Conservation (phyloP, 2,329 filamentous ascomycete species). For the Teratosphaeria gauchensis region DNA sequence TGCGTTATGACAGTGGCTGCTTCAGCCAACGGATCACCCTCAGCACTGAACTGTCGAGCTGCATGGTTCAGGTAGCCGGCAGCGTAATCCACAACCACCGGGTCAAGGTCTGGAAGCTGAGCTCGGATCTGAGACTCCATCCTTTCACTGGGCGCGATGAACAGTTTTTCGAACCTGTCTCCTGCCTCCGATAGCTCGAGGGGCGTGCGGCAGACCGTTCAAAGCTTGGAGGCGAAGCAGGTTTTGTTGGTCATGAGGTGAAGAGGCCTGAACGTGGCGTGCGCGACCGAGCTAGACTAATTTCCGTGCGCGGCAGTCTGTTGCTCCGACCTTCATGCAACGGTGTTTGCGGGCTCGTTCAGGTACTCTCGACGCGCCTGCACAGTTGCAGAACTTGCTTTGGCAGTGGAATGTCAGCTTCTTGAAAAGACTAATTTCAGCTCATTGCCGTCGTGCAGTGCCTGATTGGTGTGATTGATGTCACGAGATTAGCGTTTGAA, state of each 20-base stretch:
- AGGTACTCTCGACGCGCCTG: no score
- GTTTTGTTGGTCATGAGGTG: not conserved
- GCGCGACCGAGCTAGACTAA: no score
- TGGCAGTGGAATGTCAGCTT: not conserved
- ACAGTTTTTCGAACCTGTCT: not conserved
- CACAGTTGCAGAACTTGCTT: no score
- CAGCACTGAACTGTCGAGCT: constrained; percentile 69
- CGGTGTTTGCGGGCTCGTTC: no score
- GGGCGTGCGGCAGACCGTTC: not conserved
- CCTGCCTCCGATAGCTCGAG: not conserved
- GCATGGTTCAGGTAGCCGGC: constrained; percentile 92
- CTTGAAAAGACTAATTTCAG: not conserved
- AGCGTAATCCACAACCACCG: constrained; percentile 30
- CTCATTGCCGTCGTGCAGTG: not conserved
- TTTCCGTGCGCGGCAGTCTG: not conserved
- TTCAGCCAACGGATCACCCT: constrained; percentile 71
- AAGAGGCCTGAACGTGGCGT: no score
- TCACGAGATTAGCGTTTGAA: not conserved
- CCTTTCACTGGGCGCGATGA: not conserved
- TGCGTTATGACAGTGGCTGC: constrained; percentile 79
- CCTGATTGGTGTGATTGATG: not conserved
- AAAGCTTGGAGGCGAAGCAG: not conserved
- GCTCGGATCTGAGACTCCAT: constrained; percentile 30
- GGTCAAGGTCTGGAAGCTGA: constrained; percentile 27
- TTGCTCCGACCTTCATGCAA: not conserved